Conservation (phyloP, 176 grass and related monocot species). For the Ampelocalamus luodianensis region DNA sequence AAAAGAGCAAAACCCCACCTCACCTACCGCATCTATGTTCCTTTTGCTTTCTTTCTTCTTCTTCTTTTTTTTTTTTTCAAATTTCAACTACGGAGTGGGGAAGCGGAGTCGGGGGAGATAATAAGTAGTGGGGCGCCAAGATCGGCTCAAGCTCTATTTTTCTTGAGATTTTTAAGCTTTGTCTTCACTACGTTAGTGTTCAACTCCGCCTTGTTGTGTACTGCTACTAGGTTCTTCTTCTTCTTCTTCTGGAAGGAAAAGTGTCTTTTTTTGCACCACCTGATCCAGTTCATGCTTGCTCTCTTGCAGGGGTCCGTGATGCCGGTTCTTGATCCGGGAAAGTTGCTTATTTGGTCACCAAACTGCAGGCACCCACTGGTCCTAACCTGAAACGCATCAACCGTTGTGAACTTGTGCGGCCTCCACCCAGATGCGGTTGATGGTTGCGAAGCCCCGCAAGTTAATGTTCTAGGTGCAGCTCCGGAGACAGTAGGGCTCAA, state of each 20-base stretch:
- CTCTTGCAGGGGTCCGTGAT: conserved; percentile 43
- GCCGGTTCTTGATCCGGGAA: conserved; percentile 37
- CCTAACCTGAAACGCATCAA: conserved; percentile 43
- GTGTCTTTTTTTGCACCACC: background rate
- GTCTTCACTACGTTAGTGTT: conserved; percentile 16
- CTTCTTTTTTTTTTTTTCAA: background rate
- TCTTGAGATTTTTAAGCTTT: background rate
- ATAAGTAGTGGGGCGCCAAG: background rate
- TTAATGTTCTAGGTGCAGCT: conserved; percentile 17
- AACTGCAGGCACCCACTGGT: background rate
- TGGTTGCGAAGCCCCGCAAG: background rate
- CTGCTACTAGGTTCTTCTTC: background rate
- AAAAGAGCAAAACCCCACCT: conserved; percentile 14
- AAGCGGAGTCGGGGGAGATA: background rate
- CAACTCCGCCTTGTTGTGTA: background rate
- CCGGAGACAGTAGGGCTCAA: background rate
- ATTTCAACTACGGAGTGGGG: background rate
- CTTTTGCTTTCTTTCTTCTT: conserved; percentile 22
- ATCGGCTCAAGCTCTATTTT: conserved; percentile 7
- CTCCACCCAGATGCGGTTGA: conserved; percentile 37
- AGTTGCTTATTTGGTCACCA: conserved; percentile 21
- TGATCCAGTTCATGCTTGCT: conserved; percentile 27
- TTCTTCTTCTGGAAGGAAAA: background rate
- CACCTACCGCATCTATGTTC: conserved; percentile 53
- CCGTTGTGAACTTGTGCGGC: background rate